phyloP scores from a whole-genome alignment of 2,329 filamentous ascomycete genomes.

The Cercospora janseana region DNA sequence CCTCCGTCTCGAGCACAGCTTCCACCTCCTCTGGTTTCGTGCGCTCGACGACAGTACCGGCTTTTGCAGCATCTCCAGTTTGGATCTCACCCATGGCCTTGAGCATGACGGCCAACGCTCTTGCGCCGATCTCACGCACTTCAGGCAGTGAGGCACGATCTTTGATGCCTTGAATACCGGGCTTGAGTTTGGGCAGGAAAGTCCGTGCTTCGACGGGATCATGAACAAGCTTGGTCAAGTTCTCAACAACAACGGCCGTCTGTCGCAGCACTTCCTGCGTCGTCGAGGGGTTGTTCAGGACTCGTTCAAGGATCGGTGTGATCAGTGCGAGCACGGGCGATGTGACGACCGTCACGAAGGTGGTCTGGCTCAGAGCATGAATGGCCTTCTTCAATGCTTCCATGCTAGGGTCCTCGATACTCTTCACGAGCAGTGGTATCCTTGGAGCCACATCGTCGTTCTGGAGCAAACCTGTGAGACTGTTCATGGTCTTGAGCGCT shows the following conservation, averaged over 20 bases:
- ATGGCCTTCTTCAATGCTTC: conserved; percentile 93
- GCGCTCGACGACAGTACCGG: conserved; percentile 61
- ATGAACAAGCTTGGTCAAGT: conserved; percentile 96
- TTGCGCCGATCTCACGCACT: conserved; percentile 82
- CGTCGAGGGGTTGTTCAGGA: conserved; percentile 86
- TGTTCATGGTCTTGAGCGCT: conserved; percentile 87
- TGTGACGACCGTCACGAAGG: conserved; percentile 95
- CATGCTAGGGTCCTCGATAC: conserved; percentile 89
- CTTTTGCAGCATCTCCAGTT: conserved; percentile 45
- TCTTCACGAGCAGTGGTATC: conserved; percentile 87
- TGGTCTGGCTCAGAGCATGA: conserved; percentile 92
- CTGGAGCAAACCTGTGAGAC: conserved; percentile 81
- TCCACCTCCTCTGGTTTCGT: conserved; percentile 70
- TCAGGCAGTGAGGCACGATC: conserved; percentile 90
- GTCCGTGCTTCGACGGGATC: conserved; percentile 90
- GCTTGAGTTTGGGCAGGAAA: conserved; percentile 91
- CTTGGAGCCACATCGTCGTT: conserved; percentile 95
- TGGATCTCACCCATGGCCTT: conserved; percentile 76
- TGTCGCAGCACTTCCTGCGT: conserved; percentile 92
- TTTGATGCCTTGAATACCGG: conserved; percentile 85
- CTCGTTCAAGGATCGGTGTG: conserved; percentile 90
- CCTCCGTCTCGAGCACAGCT: conserved; percentile 70
- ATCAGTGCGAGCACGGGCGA: conserved; percentile 92
- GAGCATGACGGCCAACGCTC: conserved; percentile 81
- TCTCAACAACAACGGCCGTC: conserved; percentile 95